phyloP scores from a whole-genome alignment of 163 green algal genomes.

The Prototheca wickerhamii region DNA sequence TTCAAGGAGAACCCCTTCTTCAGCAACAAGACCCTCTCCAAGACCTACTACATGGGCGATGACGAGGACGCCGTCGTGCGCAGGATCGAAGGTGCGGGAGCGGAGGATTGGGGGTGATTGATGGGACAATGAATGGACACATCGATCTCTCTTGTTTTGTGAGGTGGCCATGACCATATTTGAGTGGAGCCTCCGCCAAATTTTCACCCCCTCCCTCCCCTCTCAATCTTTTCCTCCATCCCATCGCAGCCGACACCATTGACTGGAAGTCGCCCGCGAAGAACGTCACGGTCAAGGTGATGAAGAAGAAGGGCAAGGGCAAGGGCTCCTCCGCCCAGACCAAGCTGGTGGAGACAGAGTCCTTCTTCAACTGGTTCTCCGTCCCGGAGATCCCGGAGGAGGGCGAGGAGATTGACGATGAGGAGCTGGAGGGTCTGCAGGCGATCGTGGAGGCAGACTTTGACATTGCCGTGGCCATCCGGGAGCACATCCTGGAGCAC shows the following conservation, averaged over 20 bases:
- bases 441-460: slow-evolving; percentile 46
- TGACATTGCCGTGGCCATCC: background rate
- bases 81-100: slow-evolving; percentile 9
- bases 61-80: slow-evolving; percentile 51
- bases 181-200: background rate
- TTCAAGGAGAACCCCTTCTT: slow-evolving; percentile 79
- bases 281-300: slow-evolving; percentile 64
- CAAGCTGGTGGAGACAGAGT: slow-evolving; percentile 51
- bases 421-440: slow-evolving; percentile 54
- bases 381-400: slow-evolving; percentile 54
- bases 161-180: background rate
- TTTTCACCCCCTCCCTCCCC: background rate
- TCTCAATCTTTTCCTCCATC: background rate
- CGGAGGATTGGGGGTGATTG: background rate
- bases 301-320: slow-evolving; percentile 76
- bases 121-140: background rate
- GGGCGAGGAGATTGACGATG: slow-evolving; percentile 51
- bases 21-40: slow-evolving; percentile 47
- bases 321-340: slow-evolving; percentile 28
- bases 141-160: background rate
- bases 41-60: slow-evolving; percentile 66
- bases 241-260: slow-evolving; percentile 35
- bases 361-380: slow-evolving; percentile 91
- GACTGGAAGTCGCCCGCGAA: slow-evolving; percentile 66
- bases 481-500: slow-evolving; percentile 70